These are phyloP conservation scores for Trametopsis cervina DNA, from an alignment of 768 basidiomycete species.

Conservation along the genomic window DNA sequence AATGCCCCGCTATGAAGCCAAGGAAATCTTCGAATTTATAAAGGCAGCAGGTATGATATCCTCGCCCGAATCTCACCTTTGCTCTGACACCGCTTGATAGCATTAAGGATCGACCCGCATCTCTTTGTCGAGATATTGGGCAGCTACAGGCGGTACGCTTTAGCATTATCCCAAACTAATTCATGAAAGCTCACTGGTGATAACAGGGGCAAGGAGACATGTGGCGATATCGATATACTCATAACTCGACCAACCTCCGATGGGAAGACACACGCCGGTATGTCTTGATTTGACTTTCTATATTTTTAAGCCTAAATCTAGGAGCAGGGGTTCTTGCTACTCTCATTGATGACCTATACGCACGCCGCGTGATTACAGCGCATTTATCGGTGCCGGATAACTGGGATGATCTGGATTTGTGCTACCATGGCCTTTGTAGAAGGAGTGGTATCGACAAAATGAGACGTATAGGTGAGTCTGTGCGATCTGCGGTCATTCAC, in stretches of 20 bases:
- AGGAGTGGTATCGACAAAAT: conserved; percentile 35
- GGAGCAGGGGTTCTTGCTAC: conserved; percentile 54
- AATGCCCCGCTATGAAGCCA: conserved; percentile 81
- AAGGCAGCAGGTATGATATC: conserved; percentile 54
- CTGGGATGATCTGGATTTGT: conserved; percentile 58
- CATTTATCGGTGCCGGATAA: conserved; percentile 71
- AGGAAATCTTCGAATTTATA: conserved; percentile 64
- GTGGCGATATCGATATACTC: conserved; percentile 89
- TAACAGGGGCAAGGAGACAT: conserved; percentile 66
- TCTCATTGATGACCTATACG: conserved; percentile 52
- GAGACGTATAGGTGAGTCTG: conserved; percentile 55
- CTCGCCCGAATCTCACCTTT: neutral
- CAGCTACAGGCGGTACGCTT: conserved; percentile 64
- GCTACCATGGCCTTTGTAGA: conserved; percentile 76
- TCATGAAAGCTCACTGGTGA: neutral
- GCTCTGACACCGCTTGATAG: conserved; percentile 40
- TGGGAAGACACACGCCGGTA: conserved; percentile 69
- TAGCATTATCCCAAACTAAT: neutral
- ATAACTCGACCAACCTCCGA: conserved; percentile 72
- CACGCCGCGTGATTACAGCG: conserved; percentile 63
- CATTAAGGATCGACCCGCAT: conserved; percentile 60
- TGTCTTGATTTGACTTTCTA: conserved; percentile 2
- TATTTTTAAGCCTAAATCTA: neutral
- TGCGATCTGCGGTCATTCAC: neutral
- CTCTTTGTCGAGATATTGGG: conserved; percentile 87